These are phyloP conservation scores for Albatrellus ellisii DNA, from an alignment of 768 basidiomycete genomes.

Conservation along the genomic window DNA sequence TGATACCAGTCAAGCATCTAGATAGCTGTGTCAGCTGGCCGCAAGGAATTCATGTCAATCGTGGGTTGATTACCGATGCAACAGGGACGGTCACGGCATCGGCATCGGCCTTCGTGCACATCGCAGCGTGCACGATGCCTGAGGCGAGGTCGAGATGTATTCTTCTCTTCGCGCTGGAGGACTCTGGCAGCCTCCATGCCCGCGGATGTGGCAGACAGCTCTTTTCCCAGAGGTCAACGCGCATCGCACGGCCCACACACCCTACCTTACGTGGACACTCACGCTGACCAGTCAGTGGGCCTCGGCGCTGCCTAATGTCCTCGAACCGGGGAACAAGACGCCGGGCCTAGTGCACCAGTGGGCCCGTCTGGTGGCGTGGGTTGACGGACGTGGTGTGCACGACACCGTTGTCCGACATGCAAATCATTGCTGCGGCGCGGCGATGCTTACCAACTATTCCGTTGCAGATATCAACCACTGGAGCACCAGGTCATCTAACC, in stretches of 20 bases:
- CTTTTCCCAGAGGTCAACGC: constrained; percentile 23
- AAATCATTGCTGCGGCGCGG: too few relatives aligned
- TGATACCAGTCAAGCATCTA: constrained; percentile 9
- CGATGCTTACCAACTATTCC: too few relatives aligned
- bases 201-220: constrained; percentile 40
- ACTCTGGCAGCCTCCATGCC: constrained; percentile 35
- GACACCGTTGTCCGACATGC: too few relatives aligned
- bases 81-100: constrained; percentile 36
- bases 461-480: too few relatives aligned
- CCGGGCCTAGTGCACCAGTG: too few relatives aligned
- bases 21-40: background rate
- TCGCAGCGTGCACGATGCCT: constrained; percentile 38
- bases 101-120: constrained; percentile 39
- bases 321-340: too few relatives aligned
- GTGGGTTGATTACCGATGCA: constrained; percentile 26
- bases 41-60: background rate
- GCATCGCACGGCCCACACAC: background rate
- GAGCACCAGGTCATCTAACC: too few relatives aligned
- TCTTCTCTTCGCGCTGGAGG: constrained; percentile 24
- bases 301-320: too few relatives aligned
- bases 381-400: too few relatives aligned
- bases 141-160: constrained; percentile 42
- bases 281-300: background rate
- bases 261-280: background rate
- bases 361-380: too few relatives aligned